Evolutionary conservation across 208 protist species (phyloP), one percentile per base, ranked within the genome.

Genomic region (Phytomonas serpens): DNA sequence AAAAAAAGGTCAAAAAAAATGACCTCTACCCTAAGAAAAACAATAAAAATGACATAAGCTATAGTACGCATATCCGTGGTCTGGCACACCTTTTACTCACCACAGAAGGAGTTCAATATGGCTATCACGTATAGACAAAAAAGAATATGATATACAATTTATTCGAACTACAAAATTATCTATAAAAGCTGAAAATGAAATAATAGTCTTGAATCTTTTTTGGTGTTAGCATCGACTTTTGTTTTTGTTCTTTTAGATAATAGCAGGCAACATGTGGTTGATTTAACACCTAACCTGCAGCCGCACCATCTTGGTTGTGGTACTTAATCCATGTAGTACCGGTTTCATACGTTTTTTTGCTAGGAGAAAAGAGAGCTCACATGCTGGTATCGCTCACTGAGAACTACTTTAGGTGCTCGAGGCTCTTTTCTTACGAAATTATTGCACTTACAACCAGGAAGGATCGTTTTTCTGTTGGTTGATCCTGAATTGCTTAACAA

Each of bases 51-150:
- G 47, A 57, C 16, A 57, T 19, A 57, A 57, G 47, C 3, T 57
- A 57, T 11, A 3, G 19, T 27, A 27, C 19, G 27, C 47, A 7
- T 57, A 57, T 27, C 19, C 2, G 19, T 9, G 47, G 16, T 51
- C 40, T 23, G 40, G 9, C 40, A 51, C 11, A 11, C 16, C 7
- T 57, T 23, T 57, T 57, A 5, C 23, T 57, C 7, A 6, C 27
- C 19, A 57, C 32, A 75, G 29, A 64, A 29, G 27, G 16, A 71
- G 61, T 64, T 75, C 3, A 38, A 61, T 19, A 71, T 69, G 27
- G 27, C 19, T 14, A 52, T 64, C 40, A 27, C 31, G 34, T 68
- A 42, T 52, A 52, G 5, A 61, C n/a, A 67, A 67, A 47, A 27
- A 5, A 67, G 38, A 1, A 38, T 67, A 51, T 27, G 19, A 6